Conservation (phyloP, 2,329 filamentous ascomycete genomes). For the Plectosphaerella plurivora region DNA sequence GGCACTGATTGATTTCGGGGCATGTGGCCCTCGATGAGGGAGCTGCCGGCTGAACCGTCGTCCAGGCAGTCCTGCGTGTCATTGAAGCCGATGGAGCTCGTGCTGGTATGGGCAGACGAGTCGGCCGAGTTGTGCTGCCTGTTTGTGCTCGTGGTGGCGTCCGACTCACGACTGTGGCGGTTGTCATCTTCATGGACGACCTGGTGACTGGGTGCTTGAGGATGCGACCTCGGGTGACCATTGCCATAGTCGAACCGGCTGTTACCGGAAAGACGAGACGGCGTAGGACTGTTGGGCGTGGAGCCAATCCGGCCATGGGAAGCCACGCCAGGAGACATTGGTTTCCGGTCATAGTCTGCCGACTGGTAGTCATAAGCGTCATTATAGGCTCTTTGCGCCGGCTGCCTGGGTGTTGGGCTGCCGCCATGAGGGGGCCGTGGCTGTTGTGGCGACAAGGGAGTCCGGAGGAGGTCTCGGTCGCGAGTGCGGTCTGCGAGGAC, state of each 20-base stretch:
- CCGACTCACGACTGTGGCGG: slow-evolving; percentile 49
- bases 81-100: slow-evolving; percentile 48
- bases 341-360: neutral
- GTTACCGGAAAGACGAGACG: neutral
- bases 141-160: slow-evolving; percentile 43
- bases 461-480: slow-evolving; percentile 25
- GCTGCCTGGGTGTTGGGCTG: slow-evolving; percentile 12
- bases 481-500: slow-evolving; percentile 18
- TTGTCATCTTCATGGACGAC: slow-evolving; percentile 26
- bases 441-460: slow-evolving; percentile 29
- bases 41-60: slow-evolving; percentile 46
- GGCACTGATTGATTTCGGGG: slow-evolving; percentile 42
- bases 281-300: slow-evolving; percentile 21
- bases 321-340: neutral
- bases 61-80: slow-evolving; percentile 41
- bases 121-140: slow-evolving; percentile 45
- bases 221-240: neutral
- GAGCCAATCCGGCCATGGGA: slow-evolving; percentile 23
- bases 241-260: neutral
- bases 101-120: slow-evolving; percentile 51
- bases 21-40: slow-evolving; percentile 40
- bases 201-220: neutral
- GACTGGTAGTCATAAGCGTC: neutral
- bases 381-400: neutral
- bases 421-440: slow-evolving; percentile 23